These are phyloP conservation scores for Candida qinlingensis DNA, from an alignment of 805 yeast genomes.

Conservation along the genomic window DNA sequence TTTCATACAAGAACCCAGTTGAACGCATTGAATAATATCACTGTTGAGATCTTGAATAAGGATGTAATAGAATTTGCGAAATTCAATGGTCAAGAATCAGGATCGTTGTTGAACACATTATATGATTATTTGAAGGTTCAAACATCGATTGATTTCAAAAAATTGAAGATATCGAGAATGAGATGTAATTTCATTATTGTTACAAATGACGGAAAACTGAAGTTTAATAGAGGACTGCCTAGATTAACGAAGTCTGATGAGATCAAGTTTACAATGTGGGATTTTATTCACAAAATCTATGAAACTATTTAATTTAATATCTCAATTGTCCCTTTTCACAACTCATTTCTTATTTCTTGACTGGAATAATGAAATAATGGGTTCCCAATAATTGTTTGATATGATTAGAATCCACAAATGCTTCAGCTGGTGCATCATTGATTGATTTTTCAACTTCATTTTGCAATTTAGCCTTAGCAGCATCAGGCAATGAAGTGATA, in stretches of 20 bases:
- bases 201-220: slow-evolving; percentile 19
- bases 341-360: too few species aligned
- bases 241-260: slow-evolving; percentile 14
- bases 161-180: slow-evolving; percentile 17
- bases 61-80: slow-evolving; percentile 21
- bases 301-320: not conserved
- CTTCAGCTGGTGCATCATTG: slow-evolving; percentile 7
- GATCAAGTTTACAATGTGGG: slow-evolving; percentile 24
- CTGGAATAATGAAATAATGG: slow-evolving; percentile 17
- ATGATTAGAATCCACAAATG: slow-evolving; percentile 3
- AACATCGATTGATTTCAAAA: slow-evolving; percentile 27
- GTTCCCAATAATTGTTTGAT: slow-evolving; percentile 21
- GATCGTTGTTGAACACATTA: slow-evolving; percentile 13
- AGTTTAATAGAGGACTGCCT: slow-evolving; percentile 19
- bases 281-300: slow-evolving; percentile 14
- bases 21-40: slow-evolving; percentile 20
- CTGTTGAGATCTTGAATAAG: slow-evolving; percentile 23
- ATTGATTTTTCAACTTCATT: slow-evolving; percentile 28
- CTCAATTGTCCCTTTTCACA: not conserved
- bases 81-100: not conserved
- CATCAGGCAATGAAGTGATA: slow-evolving; percentile 39
- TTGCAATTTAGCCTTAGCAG: slow-evolving; percentile 31
- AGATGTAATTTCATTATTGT: slow-evolving; percentile 18
- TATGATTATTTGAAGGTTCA: slow-evolving; percentile 18
- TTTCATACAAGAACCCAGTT: slow-evolving; percentile 22